Conservation (phyloP, 2,329 filamentous ascomycete genomes). For the Scedosporium boydii region DNA sequence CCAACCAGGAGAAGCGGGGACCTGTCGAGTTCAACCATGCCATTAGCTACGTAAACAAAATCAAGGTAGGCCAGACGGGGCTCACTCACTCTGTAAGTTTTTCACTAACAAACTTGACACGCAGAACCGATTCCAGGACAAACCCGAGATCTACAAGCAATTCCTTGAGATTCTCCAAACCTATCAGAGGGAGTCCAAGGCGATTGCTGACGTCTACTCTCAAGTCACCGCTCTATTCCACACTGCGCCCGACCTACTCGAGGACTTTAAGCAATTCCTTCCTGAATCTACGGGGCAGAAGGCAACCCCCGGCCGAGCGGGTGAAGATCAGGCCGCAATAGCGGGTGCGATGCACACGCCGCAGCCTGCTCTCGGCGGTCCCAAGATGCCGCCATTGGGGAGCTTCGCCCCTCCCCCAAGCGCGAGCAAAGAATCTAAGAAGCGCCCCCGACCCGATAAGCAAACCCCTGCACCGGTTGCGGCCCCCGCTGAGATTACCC, state of each 20-base stretch:
- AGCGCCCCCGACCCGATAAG: constrained; percentile 60
- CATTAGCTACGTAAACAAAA: constrained; percentile 99
- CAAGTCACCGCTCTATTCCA: constrained; percentile 94
- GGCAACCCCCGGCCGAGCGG: constrained; percentile 39
- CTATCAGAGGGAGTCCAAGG: constrained; percentile 95
- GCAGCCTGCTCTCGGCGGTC: constrained; percentile 46
- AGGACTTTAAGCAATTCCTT: constrained; percentile 98
- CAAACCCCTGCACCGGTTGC: constrained; percentile 29
- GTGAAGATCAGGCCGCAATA: constrained; percentile 52
- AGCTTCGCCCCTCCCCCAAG: constrained; percentile 81
- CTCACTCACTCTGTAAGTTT: background rate
- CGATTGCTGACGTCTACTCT: constrained; percentile 95
- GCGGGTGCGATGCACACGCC: constrained; percentile 43
- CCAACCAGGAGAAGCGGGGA: constrained; percentile 71
- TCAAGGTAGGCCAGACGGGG: constrained; percentile 63
- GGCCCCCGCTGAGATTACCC: background rate
- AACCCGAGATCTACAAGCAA: constrained; percentile 98
- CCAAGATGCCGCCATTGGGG: constrained; percentile 87
- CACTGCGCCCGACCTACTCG: constrained; percentile 83
- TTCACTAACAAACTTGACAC: background rate
- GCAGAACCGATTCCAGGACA: constrained; percentile 91
- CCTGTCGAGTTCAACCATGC: constrained; percentile 99
- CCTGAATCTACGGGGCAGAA: constrained; percentile 66
- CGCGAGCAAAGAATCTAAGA: constrained; percentile 83
- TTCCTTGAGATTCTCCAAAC: constrained; percentile 97